Evolutionary conservation across 306 rosid genomes (phyloP).

Genomic region (Trifolium dubium): DNA sequence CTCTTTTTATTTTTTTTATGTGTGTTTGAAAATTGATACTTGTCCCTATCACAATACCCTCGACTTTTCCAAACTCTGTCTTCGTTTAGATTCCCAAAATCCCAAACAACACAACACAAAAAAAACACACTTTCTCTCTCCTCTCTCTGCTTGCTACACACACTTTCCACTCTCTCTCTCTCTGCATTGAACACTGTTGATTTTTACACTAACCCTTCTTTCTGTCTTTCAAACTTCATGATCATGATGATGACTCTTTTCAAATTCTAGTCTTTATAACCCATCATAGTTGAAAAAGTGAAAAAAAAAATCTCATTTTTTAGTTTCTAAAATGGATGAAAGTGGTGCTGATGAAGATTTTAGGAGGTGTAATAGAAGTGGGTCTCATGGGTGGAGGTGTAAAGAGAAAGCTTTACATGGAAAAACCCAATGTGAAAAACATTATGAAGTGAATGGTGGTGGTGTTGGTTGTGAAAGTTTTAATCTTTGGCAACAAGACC

Average conservation of each 20-base stretch:
- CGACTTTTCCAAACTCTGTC: conserved; percentile 20
- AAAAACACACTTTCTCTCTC: conserved; percentile 19
- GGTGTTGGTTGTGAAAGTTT: conserved; percentile 24
- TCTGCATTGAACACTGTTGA: neutral
- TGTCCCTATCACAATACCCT: neutral
- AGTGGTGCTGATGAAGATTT: conserved; percentile 13
- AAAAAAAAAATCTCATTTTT: neutral
- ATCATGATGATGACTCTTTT: neutral
- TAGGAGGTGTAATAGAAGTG: conserved; percentile 34
- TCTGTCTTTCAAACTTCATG: neutral
- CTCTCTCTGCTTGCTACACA: neutral
- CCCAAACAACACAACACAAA: neutral
- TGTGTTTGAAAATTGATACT: neutral
- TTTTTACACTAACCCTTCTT: neutral
- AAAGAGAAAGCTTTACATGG: conserved; percentile 41
- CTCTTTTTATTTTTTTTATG: too few relatives aligned
- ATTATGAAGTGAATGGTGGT: conserved; percentile 19
- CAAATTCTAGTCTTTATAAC: neutral
- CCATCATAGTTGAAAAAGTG: neutral
- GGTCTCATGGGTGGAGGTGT: conserved; percentile 44
- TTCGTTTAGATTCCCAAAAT: neutral
- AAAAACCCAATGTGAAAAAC: conserved; percentile 32
- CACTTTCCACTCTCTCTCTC: neutral
- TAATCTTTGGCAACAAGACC: conserved; percentile 38
- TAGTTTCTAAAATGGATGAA: conserved; percentile 41